Evolutionary conservation across 352 stramenopile genomes (phyloP).

Genomic region (Globisporangium acanthophoron): DNA sequence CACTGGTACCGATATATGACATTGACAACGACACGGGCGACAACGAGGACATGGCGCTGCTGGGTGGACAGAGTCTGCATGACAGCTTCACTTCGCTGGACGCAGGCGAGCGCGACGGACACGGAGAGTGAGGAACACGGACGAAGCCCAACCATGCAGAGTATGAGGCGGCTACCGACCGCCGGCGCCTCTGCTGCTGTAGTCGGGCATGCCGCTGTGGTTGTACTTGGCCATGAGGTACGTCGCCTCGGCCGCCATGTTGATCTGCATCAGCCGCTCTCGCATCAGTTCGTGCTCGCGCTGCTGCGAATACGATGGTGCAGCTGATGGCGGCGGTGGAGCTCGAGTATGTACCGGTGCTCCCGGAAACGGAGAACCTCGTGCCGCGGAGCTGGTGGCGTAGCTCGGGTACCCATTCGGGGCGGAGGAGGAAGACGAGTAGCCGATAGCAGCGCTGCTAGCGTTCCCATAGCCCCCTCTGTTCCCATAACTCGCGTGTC

Average conservation of each 20-base stretch:
- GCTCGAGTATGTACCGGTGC: neutral
- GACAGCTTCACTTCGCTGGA: neutral
- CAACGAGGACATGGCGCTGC: neutral
- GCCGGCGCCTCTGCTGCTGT: constrained; percentile 2
- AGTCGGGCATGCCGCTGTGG: constrained; percentile 41
- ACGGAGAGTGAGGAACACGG: too few species aligned
- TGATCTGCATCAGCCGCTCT: constrained; percentile 59
- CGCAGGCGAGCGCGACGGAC: neutral
- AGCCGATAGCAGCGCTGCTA: neutral
- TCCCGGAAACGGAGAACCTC: neutral
- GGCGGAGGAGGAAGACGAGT: neutral
- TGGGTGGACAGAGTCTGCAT: neutral
- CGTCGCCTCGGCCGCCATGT: constrained; percentile 56
- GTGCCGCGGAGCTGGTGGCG: neutral
- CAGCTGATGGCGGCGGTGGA: neutral
- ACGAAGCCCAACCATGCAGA: neutral
- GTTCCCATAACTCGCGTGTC: neutral
- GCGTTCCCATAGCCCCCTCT: neutral
- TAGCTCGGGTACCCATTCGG: neutral
- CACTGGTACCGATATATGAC: neutral
- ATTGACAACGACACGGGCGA: neutral
- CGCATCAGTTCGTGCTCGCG: constrained; percentile 41
- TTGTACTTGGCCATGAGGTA: constrained; percentile 76
- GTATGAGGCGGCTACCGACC: neutral
- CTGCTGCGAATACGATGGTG: constrained; percentile 2